Percentiles rank a stretch among this genome's conserved stretches.
These are phyloP conservation scores for Arthroderma sp. DNA, from an alignment of 2,329 filamentous ascomycete species.

Conservation along the genomic window DNA sequence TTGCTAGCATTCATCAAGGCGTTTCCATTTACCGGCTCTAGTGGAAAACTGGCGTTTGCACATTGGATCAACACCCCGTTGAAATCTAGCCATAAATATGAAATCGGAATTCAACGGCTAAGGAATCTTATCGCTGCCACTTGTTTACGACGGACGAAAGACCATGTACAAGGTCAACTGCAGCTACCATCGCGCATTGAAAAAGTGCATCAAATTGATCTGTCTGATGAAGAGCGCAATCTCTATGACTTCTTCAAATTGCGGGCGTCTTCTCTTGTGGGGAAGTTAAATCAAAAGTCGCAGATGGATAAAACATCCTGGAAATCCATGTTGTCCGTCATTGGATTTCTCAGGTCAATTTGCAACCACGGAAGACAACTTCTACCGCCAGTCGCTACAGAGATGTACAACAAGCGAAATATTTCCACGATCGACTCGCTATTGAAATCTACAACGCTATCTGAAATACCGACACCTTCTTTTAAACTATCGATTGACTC, in stretches of 20 bases:
- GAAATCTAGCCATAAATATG: background rate
- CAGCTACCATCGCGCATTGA: background rate
- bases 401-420: too few relatives aligned
- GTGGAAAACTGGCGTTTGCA: too few relatives aligned
- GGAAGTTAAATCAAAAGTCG: background rate
- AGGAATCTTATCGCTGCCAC: background rate
- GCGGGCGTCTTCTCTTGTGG: too few relatives aligned
- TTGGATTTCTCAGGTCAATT: background rate
- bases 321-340: background rate
- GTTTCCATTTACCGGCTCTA: background rate
- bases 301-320: background rate
- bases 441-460: too few relatives aligned
- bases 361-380: background rate
- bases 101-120: background rate
- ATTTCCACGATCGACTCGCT: too few relatives aligned
- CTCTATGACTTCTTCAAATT: background rate
- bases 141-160: background rate
- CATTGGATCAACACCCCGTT: background rate
- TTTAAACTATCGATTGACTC: too few relatives aligned
- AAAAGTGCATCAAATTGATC: background rate
- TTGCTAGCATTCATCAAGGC: background rate
- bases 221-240: background rate
- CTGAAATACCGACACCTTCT: too few relatives aligned
- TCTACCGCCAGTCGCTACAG: too few relatives aligned
- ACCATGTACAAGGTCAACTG: background rate